These are phyloP conservation scores for Trametes elegans DNA, from an alignment of 768 basidiomycete genomes.

Conservation along the genomic window DNA sequence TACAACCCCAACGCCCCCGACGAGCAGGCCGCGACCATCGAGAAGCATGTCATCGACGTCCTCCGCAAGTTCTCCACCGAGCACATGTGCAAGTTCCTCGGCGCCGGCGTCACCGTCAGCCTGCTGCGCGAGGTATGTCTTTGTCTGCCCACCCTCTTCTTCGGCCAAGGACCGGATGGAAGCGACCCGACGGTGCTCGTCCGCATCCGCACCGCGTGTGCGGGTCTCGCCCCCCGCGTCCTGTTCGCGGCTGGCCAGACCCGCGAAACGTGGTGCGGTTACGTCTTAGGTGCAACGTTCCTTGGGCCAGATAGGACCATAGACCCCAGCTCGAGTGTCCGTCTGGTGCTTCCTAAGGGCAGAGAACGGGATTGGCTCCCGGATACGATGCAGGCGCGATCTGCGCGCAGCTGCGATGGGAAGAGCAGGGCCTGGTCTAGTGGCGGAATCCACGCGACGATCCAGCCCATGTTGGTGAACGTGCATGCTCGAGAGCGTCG, in stretches of 20 bases:
- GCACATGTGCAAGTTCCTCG: conserved; percentile 85
- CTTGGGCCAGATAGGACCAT: background rate
- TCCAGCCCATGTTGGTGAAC: too few relatives aligned
- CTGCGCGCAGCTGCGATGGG: conserved; percentile 1
- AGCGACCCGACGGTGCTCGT: background rate
- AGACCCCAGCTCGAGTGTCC: conserved; percentile 3
- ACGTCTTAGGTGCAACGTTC: background rate
- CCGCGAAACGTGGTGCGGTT: conserved; percentile 1
- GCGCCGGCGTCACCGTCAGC: conserved; percentile 71
- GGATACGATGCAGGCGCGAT: background rate
- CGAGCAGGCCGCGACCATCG: conserved; percentile 59
- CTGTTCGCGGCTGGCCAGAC: background rate
- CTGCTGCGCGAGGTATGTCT: conserved; percentile 63
- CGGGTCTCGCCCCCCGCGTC: conserved; percentile 1
- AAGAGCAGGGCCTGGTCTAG: background rate
- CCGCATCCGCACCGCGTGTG: background rate
- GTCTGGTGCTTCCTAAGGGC: conserved; percentile 4
- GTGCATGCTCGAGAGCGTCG: background rate
- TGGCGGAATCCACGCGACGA: background rate
- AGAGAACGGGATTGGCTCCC: background rate
- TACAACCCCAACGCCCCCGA: conserved; percentile 51
- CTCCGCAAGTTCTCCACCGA: conserved; percentile 70
- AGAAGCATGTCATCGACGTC: conserved; percentile 59
- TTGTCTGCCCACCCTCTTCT: conserved; percentile 2
- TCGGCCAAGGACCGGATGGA: conserved; percentile 5